Base-by-base conservation (phyloP, 2,329 filamentous ascomycete genomes). In the Aspergillus thermomutatus region DNA sequence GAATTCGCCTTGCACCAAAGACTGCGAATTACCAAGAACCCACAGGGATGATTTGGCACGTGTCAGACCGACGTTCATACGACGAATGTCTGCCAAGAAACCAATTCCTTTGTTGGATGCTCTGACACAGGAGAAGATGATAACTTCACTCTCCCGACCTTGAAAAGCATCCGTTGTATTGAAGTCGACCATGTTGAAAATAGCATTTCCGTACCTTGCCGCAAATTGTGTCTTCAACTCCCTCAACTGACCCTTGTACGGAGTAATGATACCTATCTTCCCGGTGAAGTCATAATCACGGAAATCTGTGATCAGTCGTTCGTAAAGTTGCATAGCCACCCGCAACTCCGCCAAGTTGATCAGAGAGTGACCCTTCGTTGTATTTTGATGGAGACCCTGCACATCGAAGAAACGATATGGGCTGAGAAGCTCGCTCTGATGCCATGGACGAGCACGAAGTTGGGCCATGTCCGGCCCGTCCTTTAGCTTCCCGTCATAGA, bases 81-180 rank as follows among this genome's bases (percentile, higher is more conserved):
- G 93, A 57, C 94, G 87, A 69, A 99, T 96, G 72, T 99, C 94
- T 54, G 91, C 90, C 83, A 99, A 88, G 85, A 99, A 99, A 82
- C 94, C 94, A 69, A 99, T 96, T 67, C 93, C 92, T 7, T 88
- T 90, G n/a, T 90, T 85, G 28, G 89, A 93, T 23, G 94, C 93
- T 77, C 94, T 88, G 59, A 99, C 94, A 74, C 95, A 99, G 43
- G 94, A 97, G 79, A 99, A 99, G 62, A 99, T 97, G 73, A 99
- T 97, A 61, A 99, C 88, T 70, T 99, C 94, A 68, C 92, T 94
- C 75, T 99, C 94, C 64, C 95, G 87, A 60, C 94, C 94, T 73
- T 99, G 92, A 73, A 97, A 99, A 19, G 94, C 95, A 76, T 99
- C 94, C 0, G 94, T 99, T 0, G 94, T 99, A 73, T 99, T 99